Evolutionary conservation across 2,329 filamentous ascomycete species (phyloP), one percentile per base, ranked within the genome.

Genomic region (Colletotrichum truncatum): DNA sequence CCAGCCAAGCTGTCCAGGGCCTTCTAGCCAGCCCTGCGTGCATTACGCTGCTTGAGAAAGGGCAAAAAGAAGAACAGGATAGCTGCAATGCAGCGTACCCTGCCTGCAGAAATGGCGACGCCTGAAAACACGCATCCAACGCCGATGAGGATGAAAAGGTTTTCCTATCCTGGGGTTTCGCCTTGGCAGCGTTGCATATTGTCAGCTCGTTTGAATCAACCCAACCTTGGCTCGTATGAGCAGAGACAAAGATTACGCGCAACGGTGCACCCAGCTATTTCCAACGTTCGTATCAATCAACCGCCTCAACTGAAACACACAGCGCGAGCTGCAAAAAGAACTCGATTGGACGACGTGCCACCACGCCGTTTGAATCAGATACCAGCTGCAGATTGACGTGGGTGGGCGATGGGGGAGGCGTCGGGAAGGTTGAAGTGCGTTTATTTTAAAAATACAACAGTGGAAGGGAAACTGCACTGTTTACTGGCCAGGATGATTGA

Each of bases 311-410:
- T 55, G 48, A 55, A 65, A 61, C 41, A 41, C 26, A 41, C 32
- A 53, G 26, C n/a, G 6, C 11, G 12, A 36, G 48, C 34, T 43
- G 48, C 21, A 53, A 51, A 4, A 36, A 34, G 21, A 14, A 34
- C 36, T 52, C 51, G 63, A 63, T 66, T 66, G 66, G 66, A 57
- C 11, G 36, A 53, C 25, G 45, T 45, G 12, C 34, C 23, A 23
- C 62, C 41, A 39, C 12, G 16, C 14, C 23, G 10, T 48, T 34
- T 39, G 14, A 10, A 10, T 26, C 32, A 49, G 39, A 43, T n/a
- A n/a, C 45, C 54, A 23, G 49, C 59, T 39, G 64, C 54, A 41
- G 38, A 28, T 64, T 60, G 64, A 60, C 60, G 48, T 65, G 60
- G n/a, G 53, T 46, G 26, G 48, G 28, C 49, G 36, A 28, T 41